Evolutionary conservation across 495 filamentous ascomycete species (phyloP).

Genomic region (Penicillium robsamsonii): DNA sequence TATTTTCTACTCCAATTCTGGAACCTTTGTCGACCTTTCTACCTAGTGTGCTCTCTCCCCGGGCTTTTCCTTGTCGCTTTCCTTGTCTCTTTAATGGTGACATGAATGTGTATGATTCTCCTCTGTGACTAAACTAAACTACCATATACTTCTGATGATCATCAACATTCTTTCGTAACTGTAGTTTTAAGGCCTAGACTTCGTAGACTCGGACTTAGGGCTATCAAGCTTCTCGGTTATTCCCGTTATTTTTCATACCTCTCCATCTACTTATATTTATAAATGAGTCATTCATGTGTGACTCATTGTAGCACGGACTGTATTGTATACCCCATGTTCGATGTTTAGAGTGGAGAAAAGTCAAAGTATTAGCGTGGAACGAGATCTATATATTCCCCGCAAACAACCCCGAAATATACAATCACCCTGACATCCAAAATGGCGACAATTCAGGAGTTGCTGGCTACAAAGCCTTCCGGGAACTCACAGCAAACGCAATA

Average conservation of each 20-base stretch:
- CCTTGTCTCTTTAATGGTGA: constrained; percentile 28
- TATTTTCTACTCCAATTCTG: constrained; percentile 18
- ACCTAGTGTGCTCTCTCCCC: constrained; percentile 9
- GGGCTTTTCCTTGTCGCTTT: constrained; percentile 12
- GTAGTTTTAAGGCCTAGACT: neutral
- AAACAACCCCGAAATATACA: neutral
- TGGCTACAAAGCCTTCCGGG: constrained; percentile 11
- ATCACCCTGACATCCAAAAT: constrained; percentile 8
- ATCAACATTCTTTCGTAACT: neutral
- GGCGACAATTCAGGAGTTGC: constrained; percentile 32
- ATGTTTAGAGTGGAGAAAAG: neutral
- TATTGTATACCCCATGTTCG: neutral
- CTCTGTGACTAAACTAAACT: constrained; percentile 20
- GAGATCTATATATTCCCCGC: neutral
- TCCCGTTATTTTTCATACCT: neutral
- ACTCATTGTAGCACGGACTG: constrained; percentile 5
- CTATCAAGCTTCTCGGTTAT: neutral
- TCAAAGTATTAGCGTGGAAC: neutral
- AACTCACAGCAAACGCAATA: constrained; percentile 25
- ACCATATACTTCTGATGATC: constrained; percentile 9
- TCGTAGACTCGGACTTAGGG: neutral
- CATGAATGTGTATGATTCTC: constrained; percentile 31
- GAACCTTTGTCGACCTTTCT: constrained; percentile 19
- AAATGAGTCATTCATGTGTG: constrained; percentile 3
- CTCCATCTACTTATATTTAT: neutral